These are phyloP conservation scores for Paramyrothecium sp. DNA, from an alignment of 2,329 filamentous ascomycete species.

Conservation along the genomic window DNA sequence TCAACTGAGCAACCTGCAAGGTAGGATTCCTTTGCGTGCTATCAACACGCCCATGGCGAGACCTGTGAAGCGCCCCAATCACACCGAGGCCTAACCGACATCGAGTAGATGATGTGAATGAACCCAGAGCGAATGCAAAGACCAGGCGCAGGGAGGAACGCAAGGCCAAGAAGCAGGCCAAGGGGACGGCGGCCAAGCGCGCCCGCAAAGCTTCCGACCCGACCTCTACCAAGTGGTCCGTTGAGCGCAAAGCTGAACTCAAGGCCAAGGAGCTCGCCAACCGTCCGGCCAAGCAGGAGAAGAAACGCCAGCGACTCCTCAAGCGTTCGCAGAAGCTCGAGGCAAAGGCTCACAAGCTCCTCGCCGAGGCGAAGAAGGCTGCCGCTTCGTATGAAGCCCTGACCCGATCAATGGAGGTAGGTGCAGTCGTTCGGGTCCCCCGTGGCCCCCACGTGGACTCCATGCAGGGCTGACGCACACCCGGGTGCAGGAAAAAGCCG, in stretches of 20 bases:
- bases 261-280: conserved; percentile 25
- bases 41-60: not conserved
- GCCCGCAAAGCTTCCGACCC: conserved; percentile 32
- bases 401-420: not conserved
- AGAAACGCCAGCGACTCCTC: conserved; percentile 34
- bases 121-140: conserved; percentile 6
- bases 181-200: conserved; percentile 34
- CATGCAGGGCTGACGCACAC: conserved; percentile 1
- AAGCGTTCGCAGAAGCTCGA: conserved; percentile 37
- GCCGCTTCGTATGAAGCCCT: conserved; percentile 21
- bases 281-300: conserved; percentile 32
- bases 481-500: not conserved
- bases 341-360: conserved; percentile 35
- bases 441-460: conserved; percentile 5
- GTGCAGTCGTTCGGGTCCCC: not conserved
- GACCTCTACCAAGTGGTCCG: conserved; percentile 29
- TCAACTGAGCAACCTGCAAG: conserved; percentile 11
- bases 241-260: conserved; percentile 28
- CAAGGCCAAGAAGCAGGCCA: conserved; percentile 33
- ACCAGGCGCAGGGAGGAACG: conserved; percentile 20
- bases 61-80: too few species aligned
- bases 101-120: conserved; percentile 14
- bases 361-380: conserved; percentile 36
- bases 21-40: not conserved
- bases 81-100: too few species aligned